Percentiles rank a stretch among this genome's conserved stretches.
These are phyloP conservation scores for Harringtonia aguacate DNA, from an alignment of 2,329 filamentous ascomycete species.

Conservation along the genomic window DNA sequence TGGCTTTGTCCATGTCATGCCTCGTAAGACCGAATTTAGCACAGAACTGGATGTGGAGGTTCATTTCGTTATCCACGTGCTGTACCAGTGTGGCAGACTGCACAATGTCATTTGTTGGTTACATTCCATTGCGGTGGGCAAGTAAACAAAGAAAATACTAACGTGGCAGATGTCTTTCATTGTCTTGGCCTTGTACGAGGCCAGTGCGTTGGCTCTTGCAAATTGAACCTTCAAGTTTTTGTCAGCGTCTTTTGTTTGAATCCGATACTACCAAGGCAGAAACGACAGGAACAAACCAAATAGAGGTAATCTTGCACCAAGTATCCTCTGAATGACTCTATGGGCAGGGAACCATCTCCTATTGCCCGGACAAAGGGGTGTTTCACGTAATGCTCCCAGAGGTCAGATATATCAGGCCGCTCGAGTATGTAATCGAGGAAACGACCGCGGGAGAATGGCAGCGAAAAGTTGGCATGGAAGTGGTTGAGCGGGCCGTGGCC, in stretches of 20 bases:
- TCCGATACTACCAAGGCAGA: too few relatives aligned
- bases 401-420: slow-evolving; percentile 58
- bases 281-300: slow-evolving; percentile 41
- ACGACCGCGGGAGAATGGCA: slow-evolving; percentile 60
- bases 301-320: slow-evolving; percentile 90
- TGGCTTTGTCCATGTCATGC: slow-evolving; percentile 58
- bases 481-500: slow-evolving; percentile 69
- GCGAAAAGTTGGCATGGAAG: slow-evolving; percentile 58
- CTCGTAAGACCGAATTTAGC: slow-evolving; percentile 66
- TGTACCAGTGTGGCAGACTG: slow-evolving; percentile 50
- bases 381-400: slow-evolving; percentile 68
- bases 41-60: slow-evolving; percentile 75
- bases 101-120: too few relatives aligned
- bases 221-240: slow-evolving; percentile 58
- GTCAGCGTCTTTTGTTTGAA: neutral
- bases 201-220: slow-evolving; percentile 73
- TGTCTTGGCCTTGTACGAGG: slow-evolving; percentile 71
- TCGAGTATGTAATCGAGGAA: slow-evolving; percentile 79
- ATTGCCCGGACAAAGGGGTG: slow-evolving; percentile 75
- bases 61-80: slow-evolving; percentile 70
- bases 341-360: slow-evolving; percentile 62
- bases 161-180: slow-evolving; percentile 64
- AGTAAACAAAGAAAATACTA: too few relatives aligned
- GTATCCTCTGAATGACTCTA: slow-evolving; percentile 76
- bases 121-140: too few relatives aligned